Evolutionary conservation across 2,329 filamentous ascomycete species (phyloP).

Genomic region (Cladophialophora yegresii): DNA sequence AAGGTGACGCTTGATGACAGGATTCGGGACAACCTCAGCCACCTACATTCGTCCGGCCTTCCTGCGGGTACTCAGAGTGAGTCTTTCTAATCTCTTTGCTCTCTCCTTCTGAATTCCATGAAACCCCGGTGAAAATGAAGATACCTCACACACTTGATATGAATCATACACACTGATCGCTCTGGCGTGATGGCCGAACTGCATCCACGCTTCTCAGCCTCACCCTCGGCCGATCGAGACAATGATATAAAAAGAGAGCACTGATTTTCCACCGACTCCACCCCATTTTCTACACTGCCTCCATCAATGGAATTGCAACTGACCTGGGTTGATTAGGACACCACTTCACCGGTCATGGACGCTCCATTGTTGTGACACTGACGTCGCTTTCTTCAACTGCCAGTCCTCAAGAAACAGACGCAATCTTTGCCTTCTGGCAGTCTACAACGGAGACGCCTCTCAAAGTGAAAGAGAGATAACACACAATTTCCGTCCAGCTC

Average conservation of each 20-base stretch:
- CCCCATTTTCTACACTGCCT: not conserved
- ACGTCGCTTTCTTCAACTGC: no score
- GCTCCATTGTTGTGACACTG: not conserved
- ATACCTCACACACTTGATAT: slow-evolving; percentile 33
- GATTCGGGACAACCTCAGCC: not conserved
- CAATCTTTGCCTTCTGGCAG: not conserved
- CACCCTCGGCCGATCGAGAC: slow-evolving; percentile 30
- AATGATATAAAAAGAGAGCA: slow-evolving; percentile 65
- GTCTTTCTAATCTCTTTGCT: not conserved
- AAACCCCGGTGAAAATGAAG: slow-evolving; percentile 6
- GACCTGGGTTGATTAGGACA: not conserved
- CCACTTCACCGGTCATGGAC: not conserved
- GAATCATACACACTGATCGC: not conserved
- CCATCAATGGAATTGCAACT: not conserved
- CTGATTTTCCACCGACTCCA: slow-evolving; percentile 43
- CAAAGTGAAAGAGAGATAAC: not conserved
- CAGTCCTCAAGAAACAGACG: not conserved
- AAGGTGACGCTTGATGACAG: not conserved
- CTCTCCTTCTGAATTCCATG: not conserved
- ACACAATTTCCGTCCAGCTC: not conserved
- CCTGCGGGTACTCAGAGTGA: not conserved
- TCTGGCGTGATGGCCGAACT: slow-evolving; percentile 4
- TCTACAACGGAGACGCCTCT: not conserved
- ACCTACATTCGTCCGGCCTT: not conserved
- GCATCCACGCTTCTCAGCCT: slow-evolving; percentile 5